Base-by-base conservation (phyloP, 2,329 filamentous ascomycete genomes). In the Xylariales sp. region DNA sequence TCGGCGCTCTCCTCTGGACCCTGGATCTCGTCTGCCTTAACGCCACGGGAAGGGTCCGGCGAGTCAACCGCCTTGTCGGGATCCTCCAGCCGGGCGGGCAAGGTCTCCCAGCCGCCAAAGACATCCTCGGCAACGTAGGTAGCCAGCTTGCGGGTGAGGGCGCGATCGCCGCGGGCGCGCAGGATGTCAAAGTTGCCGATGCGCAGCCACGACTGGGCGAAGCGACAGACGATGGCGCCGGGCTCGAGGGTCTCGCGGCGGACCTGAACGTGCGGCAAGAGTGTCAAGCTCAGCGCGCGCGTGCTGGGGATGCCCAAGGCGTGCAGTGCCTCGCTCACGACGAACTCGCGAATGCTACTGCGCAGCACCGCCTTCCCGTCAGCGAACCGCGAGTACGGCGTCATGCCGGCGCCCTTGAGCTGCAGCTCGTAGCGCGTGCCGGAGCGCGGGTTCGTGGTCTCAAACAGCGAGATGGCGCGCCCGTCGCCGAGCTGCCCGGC, bases 171-270 rank as follows among this genome's bases (percentile, higher is more conserved):
- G 15, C 93, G 75, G 4, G 85, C 83, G 27, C 89, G 80, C 7
- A 90, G 74, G n/a, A 98, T 74, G 53, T 98, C 94, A 56, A 98
- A 98, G 15, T 85, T 97, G n/a, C 93, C 93, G 35, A 98, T 80
- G 17, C 93, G 76, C 31, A 98, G 63, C 93, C 93, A 98, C 14
- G 78, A 84, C 59, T 95, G 81, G 1, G 93, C 93, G 55, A 96
- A 96, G 10, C 93, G 80, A 19, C 88, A 76, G 11, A 98, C 93
- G 43, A 98, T 93, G 8, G 93, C 93, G 12, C 89, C 91, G 0
- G 91, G 89, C 60, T 98, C 93, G 3, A 85, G 63, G 4, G 76
- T 78, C 65, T 98, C 93, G 40, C 93, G 76, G 23, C 81, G 59
- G 0, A 96, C 90, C 44, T 74, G 80, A 20, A 76, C 73, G 36